Percentiles rank a stretch among this genome's conserved stretches.
These are phyloP conservation scores for Tylopilus sp. DNA, from an alignment of 768 basidiomycete genomes.

Conservation along the genomic window DNA sequence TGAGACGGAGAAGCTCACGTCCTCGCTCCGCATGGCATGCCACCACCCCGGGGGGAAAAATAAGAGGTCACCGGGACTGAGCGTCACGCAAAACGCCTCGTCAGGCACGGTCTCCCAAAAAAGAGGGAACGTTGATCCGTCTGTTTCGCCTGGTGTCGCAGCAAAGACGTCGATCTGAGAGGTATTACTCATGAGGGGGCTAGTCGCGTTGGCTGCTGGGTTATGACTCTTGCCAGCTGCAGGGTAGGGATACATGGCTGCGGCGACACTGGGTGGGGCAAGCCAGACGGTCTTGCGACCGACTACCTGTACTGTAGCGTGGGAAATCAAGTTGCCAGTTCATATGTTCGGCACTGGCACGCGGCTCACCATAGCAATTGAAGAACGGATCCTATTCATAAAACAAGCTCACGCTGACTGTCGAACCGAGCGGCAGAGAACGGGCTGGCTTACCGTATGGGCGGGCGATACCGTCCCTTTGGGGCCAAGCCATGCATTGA, in stretches of 20 bases:
- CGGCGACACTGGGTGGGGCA: constrained; percentile 60
- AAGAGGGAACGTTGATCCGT: constrained; percentile 37
- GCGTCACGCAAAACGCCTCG: constrained; percentile 54
- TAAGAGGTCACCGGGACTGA: constrained; percentile 81
- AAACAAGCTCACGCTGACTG: constrained; percentile 5
- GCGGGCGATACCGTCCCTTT: constrained; percentile 80
- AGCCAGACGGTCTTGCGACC: constrained; percentile 92
- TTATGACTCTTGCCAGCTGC: constrained; percentile 27
- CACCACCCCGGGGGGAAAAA: constrained; percentile 94
- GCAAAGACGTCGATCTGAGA: constrained; percentile 77
- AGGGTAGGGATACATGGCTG: constrained; percentile 57
- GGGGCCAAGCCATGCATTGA: constrained; percentile 85
- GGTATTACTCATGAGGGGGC: constrained; percentile 72
- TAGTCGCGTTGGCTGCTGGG: constrained; percentile 37
- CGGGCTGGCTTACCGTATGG: constrained; percentile 64
- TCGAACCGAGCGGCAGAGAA: not conserved
- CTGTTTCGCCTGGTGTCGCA: constrained; percentile 6
- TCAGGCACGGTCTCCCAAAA: constrained; percentile 60
- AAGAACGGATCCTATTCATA: constrained; percentile 82
- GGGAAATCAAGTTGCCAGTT: constrained; percentile 5
- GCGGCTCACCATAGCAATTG: constrained; percentile 76
- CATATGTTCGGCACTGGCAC: not conserved
- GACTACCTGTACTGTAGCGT: constrained; percentile 71
- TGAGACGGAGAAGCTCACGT: constrained; percentile 81
- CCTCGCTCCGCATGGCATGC: constrained; percentile 87